Evolutionary conservation across 441 rosid species (phyloP), one percentile per base, ranked within the genome.

Genomic region (Jatropha multifida): DNA sequence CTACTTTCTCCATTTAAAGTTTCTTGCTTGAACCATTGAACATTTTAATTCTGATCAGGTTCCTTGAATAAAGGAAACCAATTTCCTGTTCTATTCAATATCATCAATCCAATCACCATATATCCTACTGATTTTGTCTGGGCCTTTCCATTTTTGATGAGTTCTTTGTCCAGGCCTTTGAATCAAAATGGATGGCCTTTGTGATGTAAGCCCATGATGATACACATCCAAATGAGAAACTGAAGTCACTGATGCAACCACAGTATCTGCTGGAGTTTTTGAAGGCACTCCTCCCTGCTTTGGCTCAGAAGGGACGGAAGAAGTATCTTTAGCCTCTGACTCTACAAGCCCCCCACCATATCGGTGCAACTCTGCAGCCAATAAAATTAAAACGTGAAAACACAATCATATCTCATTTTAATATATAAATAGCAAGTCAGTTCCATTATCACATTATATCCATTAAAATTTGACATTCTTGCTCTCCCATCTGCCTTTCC

Each of bases 31-130:
- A 61, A 65, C 42, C 32, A 37, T 12, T 48, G 38, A 69, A 61
- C 27, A 17, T 20, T 3, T 56, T 27, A 14, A 55, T 5, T 61
- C 74, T 17, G 44, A 51, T 58, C 58, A 26, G 69, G 42, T 49
- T 56, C 26, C 73, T 69, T 20, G 12, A 42, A 46, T 65, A 42
- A 40, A 38, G 38, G n/a, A 58, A 66, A 66, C 23, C 51, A 37
- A 37, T 61, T 18, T 18, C 8, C 15, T 38, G 6, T 12, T 71
- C 71, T 80, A 81, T 69, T 81, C 84, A 32, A 78, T 67, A 51
- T 95, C 98, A 58, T 95, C 99, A 32, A 95, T 92, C 98, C 98
- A 95, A 83, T 95, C 99, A 55, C 99, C 98, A 59, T 95, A 95
- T 79, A 95, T 88, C 85, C 95, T 79, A 83, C 97, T 95, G 82